These are phyloP conservation scores for Lactarius akahatsu DNA, from an alignment of 768 basidiomycete genomes.

Conservation along the genomic window DNA sequence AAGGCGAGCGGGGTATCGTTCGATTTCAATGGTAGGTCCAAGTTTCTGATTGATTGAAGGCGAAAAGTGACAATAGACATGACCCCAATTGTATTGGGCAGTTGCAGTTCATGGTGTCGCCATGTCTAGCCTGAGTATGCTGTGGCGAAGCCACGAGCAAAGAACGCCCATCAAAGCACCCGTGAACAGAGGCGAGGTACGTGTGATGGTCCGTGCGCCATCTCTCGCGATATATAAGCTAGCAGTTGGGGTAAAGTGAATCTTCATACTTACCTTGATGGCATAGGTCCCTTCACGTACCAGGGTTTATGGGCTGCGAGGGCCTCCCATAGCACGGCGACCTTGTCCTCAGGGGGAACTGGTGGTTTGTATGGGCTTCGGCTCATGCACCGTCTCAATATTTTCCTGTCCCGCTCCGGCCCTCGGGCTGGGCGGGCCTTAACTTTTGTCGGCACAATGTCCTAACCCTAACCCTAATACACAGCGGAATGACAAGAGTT, in stretches of 20 bases:
- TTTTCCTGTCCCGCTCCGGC: constrained; percentile 72
- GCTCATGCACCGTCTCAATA: constrained; percentile 79
- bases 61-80: too few species aligned
- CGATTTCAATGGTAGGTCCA: too few species aligned
- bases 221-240: neutral
- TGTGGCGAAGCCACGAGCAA: neutral
- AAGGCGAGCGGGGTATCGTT: too few species aligned
- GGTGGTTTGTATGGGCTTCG: constrained; percentile 50
- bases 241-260: neutral
- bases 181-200: neutral
- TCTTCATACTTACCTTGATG: constrained; percentile 35
- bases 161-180: neutral
- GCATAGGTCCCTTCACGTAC: constrained; percentile 33
- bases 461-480: too few species aligned
- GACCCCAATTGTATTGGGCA: too few species aligned
- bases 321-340: constrained; percentile 34
- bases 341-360: constrained; percentile 32
- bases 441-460: too few species aligned
- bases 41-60: neutral
- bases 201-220: too few species aligned
- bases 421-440: constrained; percentile 37
- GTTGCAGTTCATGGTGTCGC: neutral
- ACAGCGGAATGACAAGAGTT: neutral
- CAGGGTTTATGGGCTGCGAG: constrained; percentile 32
- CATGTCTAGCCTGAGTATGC: neutral